Base-by-base conservation (phyloP, 768 basidiomycete genomes). In the Hericium coralloides region DNA sequence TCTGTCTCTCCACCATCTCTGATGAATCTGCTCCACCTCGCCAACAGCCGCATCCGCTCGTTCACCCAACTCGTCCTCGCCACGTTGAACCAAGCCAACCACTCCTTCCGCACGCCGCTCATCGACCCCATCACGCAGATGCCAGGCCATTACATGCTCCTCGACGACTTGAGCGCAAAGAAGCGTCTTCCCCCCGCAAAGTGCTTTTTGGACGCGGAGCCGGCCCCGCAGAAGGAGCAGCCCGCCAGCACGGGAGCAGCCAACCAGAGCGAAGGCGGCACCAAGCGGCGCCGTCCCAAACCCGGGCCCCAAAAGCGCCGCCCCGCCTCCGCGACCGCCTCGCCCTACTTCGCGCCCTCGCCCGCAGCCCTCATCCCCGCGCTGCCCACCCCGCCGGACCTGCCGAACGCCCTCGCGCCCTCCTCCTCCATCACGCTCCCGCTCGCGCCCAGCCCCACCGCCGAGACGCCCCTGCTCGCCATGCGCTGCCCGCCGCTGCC, bases 21-120 rank as follows among this genome's bases (percentile, higher is more conserved):
- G 25, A 60, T 60, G 60, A 58, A 58, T 12, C 58, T 60, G 10
- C 52, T 60, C 36, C 54, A 55, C 26, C 49, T 60, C 12, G 60
- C 58, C 2, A 38, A 53, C 12, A 55, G 58, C 18, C 59, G 58
- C 43, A 45, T 60, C 7, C 60, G 57, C 31, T 55, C 59, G 8
- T 59, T 60, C 43, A n/a, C 43, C 12, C 43, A 45, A 45, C 17
- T 45, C n/a, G n/a, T 45, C n/a, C 43, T 45, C 18, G 43, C 43
- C 43, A 45, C 43, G 9, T 45, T 45, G 17, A 45, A 45, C 0
- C 43, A n/a, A 12, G 18, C 1, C 43, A 20, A n/a, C 15, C n/a
- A 18, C 43, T 2, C 31, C 1, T 45, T 45, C 15, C 43, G 43
- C 9, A 20, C 15, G 15, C 43, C 14, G 43, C 43, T 45, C 43